Conservation (phyloP, 163 green algal genomes). For the Prototheca wickerhamii region DNA sequence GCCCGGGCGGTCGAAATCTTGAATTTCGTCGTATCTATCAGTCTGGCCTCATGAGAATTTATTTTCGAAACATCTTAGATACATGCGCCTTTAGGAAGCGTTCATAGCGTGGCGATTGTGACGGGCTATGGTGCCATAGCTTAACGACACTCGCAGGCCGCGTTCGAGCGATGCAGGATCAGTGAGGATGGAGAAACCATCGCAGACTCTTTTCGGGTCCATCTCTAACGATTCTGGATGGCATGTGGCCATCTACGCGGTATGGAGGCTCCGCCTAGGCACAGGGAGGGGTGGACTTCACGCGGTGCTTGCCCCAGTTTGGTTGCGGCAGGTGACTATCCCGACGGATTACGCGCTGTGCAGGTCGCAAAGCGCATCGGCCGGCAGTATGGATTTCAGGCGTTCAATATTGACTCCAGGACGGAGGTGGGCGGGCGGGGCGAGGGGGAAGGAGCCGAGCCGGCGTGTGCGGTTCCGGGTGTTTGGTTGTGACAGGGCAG, state of each 20-base stretch:
- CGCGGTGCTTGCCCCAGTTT: not conserved
- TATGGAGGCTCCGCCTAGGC: not conserved
- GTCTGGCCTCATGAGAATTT: no score
- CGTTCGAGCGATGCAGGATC: no score
- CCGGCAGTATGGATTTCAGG: constrained; percentile 49
- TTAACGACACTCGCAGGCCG: no score
- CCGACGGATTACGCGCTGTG: not conserved
- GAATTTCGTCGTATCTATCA: no score
- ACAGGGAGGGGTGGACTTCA: constrained; percentile 2
- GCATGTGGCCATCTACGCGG: constrained; percentile 27
- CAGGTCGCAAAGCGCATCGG: constrained; percentile 39
- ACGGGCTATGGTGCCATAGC: no score
- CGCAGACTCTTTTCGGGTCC: not conserved
- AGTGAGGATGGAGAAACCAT: no score
- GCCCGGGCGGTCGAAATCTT: no score
- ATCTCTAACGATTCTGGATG: constrained; percentile 25
- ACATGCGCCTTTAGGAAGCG: no score
- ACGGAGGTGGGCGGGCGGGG: constrained; percentile 5
- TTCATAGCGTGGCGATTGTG: no score
- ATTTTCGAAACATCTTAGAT: no score
- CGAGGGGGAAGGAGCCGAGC: not conserved
- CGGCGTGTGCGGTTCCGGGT: not conserved
- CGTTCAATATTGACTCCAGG: constrained; percentile 41
- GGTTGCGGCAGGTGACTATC: not conserved
- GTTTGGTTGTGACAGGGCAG: not conserved